phyloP scores from a whole-genome alignment of 2,329 filamentous ascomycete genomes.

The Juglanconis sp. region DNA sequence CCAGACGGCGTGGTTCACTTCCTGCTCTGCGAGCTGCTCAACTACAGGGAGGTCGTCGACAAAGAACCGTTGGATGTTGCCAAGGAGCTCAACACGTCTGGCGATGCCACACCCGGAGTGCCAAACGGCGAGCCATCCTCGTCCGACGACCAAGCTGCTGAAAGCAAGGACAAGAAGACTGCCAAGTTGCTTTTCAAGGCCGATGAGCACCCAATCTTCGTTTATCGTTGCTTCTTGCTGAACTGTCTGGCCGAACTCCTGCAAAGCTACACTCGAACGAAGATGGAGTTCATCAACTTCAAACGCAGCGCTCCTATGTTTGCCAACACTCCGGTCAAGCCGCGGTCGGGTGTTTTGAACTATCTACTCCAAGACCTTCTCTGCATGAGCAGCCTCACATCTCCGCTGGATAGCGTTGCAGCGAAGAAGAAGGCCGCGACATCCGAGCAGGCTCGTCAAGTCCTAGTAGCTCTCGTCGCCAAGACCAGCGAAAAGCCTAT shows the following conservation, averaged over 20 bases:
- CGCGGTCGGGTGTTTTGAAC: slow-evolving; percentile 86
- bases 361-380: slow-evolving; percentile 83
- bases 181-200: slow-evolving; percentile 79
- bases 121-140: slow-evolving; percentile 1
- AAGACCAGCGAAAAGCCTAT: slow-evolving; percentile 78
- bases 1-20: slow-evolving; percentile 96
- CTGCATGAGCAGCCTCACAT: slow-evolving; percentile 57
- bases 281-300: slow-evolving; percentile 99
- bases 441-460: slow-evolving; percentile 79
- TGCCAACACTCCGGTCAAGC: slow-evolving; percentile 86
- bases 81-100: slow-evolving; percentile 40
- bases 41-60: slow-evolving; percentile 89
- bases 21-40: slow-evolving; percentile 84
- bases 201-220: slow-evolving; percentile 91
- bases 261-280: slow-evolving; percentile 87
- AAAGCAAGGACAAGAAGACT: slow-evolving; percentile 59
- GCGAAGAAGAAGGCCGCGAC: slow-evolving; percentile 85
- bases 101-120: slow-evolving; percentile 27
- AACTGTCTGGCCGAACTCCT: slow-evolving; percentile 89
- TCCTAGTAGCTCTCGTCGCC: slow-evolving; percentile 80
- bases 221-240: slow-evolving; percentile 92
- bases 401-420: slow-evolving; percentile 69
- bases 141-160: slow-evolving; percentile 24
- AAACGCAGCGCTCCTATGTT: slow-evolving; percentile 85
- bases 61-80: slow-evolving; percentile 54